Conservation (phyloP, 148 eudicot genomes). For the Cornus suecica region DNA sequence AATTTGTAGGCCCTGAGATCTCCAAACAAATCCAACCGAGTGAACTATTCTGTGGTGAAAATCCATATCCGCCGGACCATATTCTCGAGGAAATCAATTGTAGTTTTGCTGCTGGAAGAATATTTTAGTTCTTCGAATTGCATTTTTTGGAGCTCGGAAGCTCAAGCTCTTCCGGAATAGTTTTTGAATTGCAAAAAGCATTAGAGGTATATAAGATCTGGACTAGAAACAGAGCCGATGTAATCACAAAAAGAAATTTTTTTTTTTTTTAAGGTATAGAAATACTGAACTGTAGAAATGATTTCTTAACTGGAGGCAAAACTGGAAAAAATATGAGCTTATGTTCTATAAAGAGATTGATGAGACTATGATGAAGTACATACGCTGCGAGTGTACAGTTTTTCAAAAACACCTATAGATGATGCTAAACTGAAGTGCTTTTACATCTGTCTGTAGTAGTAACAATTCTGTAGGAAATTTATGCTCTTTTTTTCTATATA, state of each 20-base stretch:
- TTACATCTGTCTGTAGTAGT: no score
- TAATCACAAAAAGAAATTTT: no score
- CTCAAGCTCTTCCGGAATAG: not conserved
- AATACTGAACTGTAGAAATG: not conserved
- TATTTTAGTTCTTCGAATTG: not conserved
- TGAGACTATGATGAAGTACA: not conserved
- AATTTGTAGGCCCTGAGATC: constrained; percentile 24
- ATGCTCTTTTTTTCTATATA: not conserved
- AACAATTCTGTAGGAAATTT: no score
- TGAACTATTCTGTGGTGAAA: constrained; percentile 7
- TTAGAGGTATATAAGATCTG: constrained; percentile 2
- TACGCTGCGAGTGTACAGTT: not conserved
- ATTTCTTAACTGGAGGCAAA: not conserved
- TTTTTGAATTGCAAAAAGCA: not conserved
- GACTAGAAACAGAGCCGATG: not conserved
- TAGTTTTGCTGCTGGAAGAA: constrained; percentile 12
- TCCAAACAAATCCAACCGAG: constrained; percentile 1
- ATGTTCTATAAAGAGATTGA: not conserved
- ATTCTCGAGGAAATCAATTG: constrained; percentile 18
- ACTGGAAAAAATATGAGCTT: not conserved
- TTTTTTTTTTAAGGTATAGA: no score
- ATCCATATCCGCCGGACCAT: constrained; percentile 11
- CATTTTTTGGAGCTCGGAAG: constrained; percentile 1
- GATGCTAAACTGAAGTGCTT: no score
- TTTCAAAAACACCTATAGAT: not conserved